phyloP scores from a whole-genome alignment of 2,329 filamentous ascomycete genomes.

The Xylaria hypoxylon region DNA sequence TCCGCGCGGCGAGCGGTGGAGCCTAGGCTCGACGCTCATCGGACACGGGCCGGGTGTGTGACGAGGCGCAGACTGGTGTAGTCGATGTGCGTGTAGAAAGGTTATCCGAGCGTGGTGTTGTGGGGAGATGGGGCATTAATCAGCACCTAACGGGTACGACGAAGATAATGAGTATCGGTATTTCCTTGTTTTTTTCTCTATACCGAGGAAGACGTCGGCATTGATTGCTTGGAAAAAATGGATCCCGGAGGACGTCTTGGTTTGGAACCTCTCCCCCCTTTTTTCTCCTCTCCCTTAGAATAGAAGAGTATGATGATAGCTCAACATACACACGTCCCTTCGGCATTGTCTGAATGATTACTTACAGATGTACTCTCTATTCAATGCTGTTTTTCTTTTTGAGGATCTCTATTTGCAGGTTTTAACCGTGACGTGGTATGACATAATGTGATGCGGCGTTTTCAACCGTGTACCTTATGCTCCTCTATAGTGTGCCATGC shows the following conservation, averaged over 20 bases:
- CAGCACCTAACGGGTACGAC: not conserved
- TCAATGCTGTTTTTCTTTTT: not conserved
- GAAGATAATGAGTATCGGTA: not conserved
- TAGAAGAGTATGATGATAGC: slow-evolving; percentile 25
- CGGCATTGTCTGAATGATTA: slow-evolving; percentile 30
- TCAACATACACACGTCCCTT: slow-evolving; percentile 19
- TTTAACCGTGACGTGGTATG: not conserved
- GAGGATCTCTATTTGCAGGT: not conserved
- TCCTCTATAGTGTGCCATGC: slow-evolving; percentile 25
- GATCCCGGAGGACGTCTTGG: not conserved
- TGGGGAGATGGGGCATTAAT: slow-evolving; percentile 7
- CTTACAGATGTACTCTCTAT: slow-evolving; percentile 15
- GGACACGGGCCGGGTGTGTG: slow-evolving; percentile 40
- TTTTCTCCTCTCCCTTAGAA: slow-evolving; percentile 22
- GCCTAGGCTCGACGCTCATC: slow-evolving; percentile 41
- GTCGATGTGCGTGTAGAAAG: slow-evolving; percentile 45
- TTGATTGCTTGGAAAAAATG: slow-evolving; percentile 22
- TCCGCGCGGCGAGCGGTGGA: slow-evolving; percentile 43
- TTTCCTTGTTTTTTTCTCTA: not conserved
- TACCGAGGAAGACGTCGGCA: no score
- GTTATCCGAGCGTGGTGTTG: slow-evolving; percentile 41
- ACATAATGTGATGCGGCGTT: not conserved
- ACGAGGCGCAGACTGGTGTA: slow-evolving; percentile 44
- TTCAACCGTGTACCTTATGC: slow-evolving; percentile 1
- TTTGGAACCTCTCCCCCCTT: slow-evolving; percentile 2